Evolutionary conservation across 2,329 filamentous ascomycete genomes (phyloP).

Genomic region (Calonectria pseudoreteaudii): DNA sequence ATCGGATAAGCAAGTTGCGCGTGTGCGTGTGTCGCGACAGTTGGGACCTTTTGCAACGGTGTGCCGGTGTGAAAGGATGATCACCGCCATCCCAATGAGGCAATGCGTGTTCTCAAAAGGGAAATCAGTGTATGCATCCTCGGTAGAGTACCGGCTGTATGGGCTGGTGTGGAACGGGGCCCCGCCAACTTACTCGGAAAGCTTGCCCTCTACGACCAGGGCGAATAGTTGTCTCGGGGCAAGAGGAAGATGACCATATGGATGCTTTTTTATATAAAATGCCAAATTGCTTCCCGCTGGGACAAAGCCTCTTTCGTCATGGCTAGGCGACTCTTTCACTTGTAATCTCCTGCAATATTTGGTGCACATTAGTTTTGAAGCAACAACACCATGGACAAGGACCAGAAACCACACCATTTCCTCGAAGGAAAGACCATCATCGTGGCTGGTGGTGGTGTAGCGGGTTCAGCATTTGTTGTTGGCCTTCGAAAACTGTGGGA

Average conservation of each 20-base stretch:
- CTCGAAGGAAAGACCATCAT: constrained; percentile 56
- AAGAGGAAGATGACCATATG: not conserved
- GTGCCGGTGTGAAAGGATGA: not conserved
- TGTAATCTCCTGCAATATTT: not conserved
- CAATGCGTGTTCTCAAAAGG: constrained; percentile 39
- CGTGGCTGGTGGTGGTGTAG: constrained; percentile 57
- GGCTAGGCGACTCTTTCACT: not conserved
- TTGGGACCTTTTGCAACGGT: not conserved
- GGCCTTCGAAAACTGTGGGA: constrained; percentile 54
- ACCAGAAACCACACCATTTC: constrained; percentile 38
- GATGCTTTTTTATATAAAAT: constrained; percentile 20
- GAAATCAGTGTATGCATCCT: constrained; percentile 42
- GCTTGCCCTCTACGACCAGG: not conserved
- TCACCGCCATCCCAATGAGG: constrained; percentile 27
- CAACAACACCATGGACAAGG: constrained; percentile 27
- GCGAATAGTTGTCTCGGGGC: not conserved
- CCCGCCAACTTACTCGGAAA: constrained; percentile 11
- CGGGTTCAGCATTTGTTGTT: constrained; percentile 56
- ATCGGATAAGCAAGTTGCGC: not conserved
- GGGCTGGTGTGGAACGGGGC: constrained; percentile 5
- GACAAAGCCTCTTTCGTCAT: not conserved
- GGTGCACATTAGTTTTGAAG: not conserved
- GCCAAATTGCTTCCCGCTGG: not conserved
- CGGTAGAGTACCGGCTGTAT: not conserved
- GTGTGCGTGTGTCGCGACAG: not conserved